Base-by-base conservation (phyloP, 1,139 yeast genomes). In the Taphrina sp. region DNA sequence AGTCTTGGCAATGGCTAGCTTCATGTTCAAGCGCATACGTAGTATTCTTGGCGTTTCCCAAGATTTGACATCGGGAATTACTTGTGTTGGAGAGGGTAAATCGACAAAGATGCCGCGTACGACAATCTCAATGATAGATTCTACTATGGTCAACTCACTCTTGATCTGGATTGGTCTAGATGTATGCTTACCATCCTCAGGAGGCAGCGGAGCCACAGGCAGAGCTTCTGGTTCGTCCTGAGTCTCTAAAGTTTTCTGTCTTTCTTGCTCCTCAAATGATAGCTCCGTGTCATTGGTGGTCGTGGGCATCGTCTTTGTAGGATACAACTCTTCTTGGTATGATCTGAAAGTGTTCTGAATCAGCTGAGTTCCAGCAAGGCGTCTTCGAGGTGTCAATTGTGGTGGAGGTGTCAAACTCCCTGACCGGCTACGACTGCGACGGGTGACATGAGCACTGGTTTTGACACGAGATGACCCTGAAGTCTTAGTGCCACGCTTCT, bases 181-280 rank as follows among this genome's bases (percentile, higher is more conserved):
- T 1, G 95, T 89, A 67, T 98, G 20, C n/a, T 14, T 63, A 20
- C 76, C 81, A 1, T 88, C 82, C 41, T 74, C 82, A 17, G 19
- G 28, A 7, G 34, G 20, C 5, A n/a, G 19, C 34, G 34, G 5
- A 8, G 31, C 22, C 5, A n/a, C 24, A 5, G 33, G 42, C 10
- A 14, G n/a, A n/a, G 12, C 35, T 26, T 3, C 34, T 5, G 12
- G 35, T 12, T 33, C 35, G 14, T 16, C n/a, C 10, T 28, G 31
- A 7, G 31, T 12, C 10, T 12, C 31, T 8, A 8, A 7, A 12
- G 10, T 12, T 8, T 12, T 12, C 16, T 41, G 45, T 20, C 38
- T 8, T 38, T 31, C 31, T 17, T 43, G 38, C 23, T 31, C 28
- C 16, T 43, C 47, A 19, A 43, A 43, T 3, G 20, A 29, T 17